A percentile compares a stretch with the other conserved stretches of the same genome.
Evolutionary conservation across 768 basidiomycete species (phyloP).

Genomic region (Auricularia sp.): DNA sequence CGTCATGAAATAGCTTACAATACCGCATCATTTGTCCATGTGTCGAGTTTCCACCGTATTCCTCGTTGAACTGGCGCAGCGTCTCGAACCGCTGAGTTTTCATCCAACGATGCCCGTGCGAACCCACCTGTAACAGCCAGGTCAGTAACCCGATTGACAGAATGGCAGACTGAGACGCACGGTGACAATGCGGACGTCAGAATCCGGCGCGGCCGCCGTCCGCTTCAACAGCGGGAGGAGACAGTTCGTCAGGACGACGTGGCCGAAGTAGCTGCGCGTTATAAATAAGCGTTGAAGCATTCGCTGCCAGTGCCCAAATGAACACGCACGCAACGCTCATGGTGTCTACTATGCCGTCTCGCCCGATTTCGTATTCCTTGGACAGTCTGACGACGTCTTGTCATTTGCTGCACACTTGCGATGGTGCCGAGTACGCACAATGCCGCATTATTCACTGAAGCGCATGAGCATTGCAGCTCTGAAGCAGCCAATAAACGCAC

Average conservation of each 20-base stretch:
- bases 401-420: not conserved
- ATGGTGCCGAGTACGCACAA: not conserved
- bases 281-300: not conserved
- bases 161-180: not conserved
- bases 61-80: not conserved
- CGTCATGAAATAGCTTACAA: not conserved
- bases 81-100: not conserved
- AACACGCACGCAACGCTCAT: not conserved
- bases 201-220: slow-evolving; percentile 4
- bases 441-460: not conserved
- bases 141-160: not conserved
- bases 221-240: slow-evolving; percentile 9
- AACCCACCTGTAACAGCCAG: not conserved
- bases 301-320: not conserved
- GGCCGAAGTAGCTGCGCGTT: slow-evolving; percentile 4
- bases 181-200: slow-evolving; percentile 12
- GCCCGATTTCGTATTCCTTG: not conserved
- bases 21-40: not conserved
- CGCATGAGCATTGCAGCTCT: not conserved
- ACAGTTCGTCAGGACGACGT: slow-evolving; percentile 7
- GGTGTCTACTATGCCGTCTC: not conserved
- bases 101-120: not conserved
- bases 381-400: not conserved
- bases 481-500: not conserved
- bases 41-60: not conserved